Evolutionary conservation across 805 yeast species (phyloP).

Genomic region (Candida alai): DNA sequence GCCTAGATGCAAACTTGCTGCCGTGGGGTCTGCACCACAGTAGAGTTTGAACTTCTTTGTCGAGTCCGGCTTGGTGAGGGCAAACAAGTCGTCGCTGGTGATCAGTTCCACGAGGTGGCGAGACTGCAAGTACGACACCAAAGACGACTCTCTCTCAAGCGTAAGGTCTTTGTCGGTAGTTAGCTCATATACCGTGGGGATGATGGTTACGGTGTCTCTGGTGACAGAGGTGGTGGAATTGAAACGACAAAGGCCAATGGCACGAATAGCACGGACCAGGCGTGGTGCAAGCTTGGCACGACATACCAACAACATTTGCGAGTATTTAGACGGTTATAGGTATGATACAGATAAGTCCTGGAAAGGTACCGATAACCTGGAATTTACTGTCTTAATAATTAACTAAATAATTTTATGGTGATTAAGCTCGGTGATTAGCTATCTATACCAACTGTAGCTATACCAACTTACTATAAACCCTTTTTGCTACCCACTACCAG

Average conservation of each 20-base stretch:
- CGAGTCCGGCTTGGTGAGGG: slow-evolving; percentile 23
- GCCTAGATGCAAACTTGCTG: slow-evolving; percentile 84
- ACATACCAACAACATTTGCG: too few species aligned
- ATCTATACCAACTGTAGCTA: too few species aligned
- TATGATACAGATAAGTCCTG: too few species aligned
- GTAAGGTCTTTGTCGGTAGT: slow-evolving; percentile 13
- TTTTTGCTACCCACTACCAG: too few species aligned
- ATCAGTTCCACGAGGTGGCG: slow-evolving; percentile 36
- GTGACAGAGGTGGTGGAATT: slow-evolving; percentile 7
- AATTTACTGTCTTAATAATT: too few species aligned
- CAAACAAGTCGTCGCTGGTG: slow-evolving; percentile 35
- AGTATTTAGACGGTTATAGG: too few species aligned
- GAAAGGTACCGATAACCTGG: too few species aligned
- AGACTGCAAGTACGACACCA: slow-evolving; percentile 34
- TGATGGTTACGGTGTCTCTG: slow-evolving; percentile 30
- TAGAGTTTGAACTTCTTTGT: slow-evolving; percentile 54
- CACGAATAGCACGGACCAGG: too few species aligned
- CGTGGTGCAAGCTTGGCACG: too few species aligned
- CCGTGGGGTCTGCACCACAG: slow-evolving; percentile 97
- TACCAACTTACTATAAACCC: too few species aligned
- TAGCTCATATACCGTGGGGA: slow-evolving; percentile 32
- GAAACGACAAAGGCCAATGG: slow-evolving; percentile 2
- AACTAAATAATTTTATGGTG: too few species aligned
- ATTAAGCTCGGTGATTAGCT: too few species aligned
- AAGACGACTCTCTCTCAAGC: slow-evolving; percentile 19